Conservation (phyloP, 371 early-diverging fungal species). For the Sanchytrium tribonematis region DNA sequence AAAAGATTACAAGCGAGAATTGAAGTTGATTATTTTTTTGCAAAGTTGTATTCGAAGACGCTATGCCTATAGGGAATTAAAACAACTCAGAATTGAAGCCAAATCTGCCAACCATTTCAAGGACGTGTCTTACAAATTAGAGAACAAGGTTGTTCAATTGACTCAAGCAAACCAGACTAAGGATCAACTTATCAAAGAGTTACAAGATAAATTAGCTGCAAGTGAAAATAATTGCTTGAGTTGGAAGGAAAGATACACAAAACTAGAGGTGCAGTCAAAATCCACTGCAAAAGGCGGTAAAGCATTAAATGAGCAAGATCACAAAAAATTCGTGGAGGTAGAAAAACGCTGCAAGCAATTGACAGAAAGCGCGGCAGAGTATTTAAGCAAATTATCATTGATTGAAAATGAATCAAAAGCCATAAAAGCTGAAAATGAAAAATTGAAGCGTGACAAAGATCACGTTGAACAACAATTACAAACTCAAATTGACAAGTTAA, state of each 20-base stretch:
- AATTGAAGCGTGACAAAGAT: not conserved
- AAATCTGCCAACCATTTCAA: slow-evolving; percentile 62
- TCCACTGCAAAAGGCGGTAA: not conserved
- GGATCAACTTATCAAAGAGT: not conserved
- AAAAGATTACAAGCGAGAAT: slow-evolving; percentile 18
- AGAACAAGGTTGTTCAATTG: slow-evolving; percentile 31
- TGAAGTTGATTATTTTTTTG: slow-evolving; percentile 27
- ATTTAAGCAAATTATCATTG: not conserved
- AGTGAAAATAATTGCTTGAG: not conserved
- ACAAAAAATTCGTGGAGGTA: not conserved
- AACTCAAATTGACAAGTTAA: not conserved
- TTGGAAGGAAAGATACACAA: not conserved
- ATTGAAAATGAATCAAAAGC: not conserved
- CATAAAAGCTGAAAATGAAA: not conserved
- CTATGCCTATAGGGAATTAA: slow-evolving; percentile 29
- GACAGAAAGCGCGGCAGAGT: not conserved
- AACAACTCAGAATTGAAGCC: slow-evolving; percentile 42
- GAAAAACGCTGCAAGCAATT: not conserved
- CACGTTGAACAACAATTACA: not conserved
- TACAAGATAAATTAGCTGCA: not conserved
- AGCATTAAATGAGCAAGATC: not conserved
- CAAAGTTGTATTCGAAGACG: slow-evolving; percentile 51
- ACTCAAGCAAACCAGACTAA: not conserved
- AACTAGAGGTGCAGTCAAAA: not conserved
- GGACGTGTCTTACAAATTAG: slow-evolving; percentile 63